Conservation (phyloP, 2,329 filamentous ascomycete species). For the Beauveria sp. region DNA sequence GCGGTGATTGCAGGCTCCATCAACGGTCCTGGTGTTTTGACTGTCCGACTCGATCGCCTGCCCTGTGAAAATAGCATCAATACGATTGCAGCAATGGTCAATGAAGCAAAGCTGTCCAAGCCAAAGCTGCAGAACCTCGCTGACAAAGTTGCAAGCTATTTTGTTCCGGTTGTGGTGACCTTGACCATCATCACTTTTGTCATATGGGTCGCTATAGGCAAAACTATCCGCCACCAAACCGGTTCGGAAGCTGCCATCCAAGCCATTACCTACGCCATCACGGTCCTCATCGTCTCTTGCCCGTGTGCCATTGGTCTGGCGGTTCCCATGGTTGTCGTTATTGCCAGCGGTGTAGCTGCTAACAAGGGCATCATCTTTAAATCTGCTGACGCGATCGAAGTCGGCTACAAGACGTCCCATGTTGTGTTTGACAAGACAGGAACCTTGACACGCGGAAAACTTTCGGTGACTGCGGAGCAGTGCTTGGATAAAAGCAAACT, state of each 20-base stretch:
- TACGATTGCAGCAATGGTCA: slow-evolving; percentile 61
- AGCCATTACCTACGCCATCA: slow-evolving; percentile 65
- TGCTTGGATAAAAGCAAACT: background rate
- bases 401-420: slow-evolving; percentile 52
- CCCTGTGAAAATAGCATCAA: slow-evolving; percentile 66
- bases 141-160: slow-evolving; percentile 58
- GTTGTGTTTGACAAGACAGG: slow-evolving; percentile 78
- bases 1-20: slow-evolving; percentile 60
- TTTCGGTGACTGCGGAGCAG: slow-evolving; percentile 30
- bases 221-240: slow-evolving; percentile 26
- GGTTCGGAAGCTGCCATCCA: slow-evolving; percentile 45
- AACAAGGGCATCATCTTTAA: slow-evolving; percentile 62
- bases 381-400: slow-evolving; percentile 54
- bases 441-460: slow-evolving; percentile 56
- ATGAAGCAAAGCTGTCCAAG: slow-evolving; percentile 61
- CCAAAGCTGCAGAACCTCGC: slow-evolving; percentile 61
- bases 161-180: slow-evolving; percentile 57
- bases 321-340: slow-evolving; percentile 71
- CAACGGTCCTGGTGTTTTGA: slow-evolving; percentile 56
- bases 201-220: slow-evolving; percentile 58
- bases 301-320: slow-evolving; percentile 69
- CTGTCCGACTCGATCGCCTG: slow-evolving; percentile 50
- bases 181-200: slow-evolving; percentile 54
- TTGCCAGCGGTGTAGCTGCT: slow-evolving; percentile 60
- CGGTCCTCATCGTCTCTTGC: slow-evolving; percentile 67